These are phyloP conservation scores for Tulasnella sp. DNA, from an alignment of 768 basidiomycete species.

Conservation along the genomic window DNA sequence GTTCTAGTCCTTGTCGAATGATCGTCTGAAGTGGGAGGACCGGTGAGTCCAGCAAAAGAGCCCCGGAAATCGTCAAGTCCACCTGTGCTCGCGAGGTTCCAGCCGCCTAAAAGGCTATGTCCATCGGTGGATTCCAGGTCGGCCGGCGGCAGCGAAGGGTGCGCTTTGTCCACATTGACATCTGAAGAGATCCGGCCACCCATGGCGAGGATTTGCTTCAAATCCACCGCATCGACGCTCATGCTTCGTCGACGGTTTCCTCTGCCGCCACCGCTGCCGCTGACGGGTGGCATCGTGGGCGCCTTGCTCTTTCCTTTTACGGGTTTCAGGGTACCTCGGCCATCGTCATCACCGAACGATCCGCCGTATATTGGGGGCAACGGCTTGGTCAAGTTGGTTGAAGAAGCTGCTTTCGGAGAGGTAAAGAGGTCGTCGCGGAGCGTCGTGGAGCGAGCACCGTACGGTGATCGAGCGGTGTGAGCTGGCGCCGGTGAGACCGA, in stretches of 20 bases:
- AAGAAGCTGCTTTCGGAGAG: constrained; percentile 9
- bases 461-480: constrained; percentile 15
- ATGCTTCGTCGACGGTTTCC: constrained; percentile 58
- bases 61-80: constrained; percentile 16
- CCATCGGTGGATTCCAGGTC: not conserved
- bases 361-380: constrained; percentile 15
- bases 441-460: not conserved
- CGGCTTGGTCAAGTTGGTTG: constrained; percentile 6
- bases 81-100: constrained; percentile 2
- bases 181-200: not conserved
- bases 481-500: constrained; percentile 14
- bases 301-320: constrained; percentile 6
- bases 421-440: constrained; percentile 15
- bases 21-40: constrained; percentile 4
- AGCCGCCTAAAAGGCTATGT: not conserved
- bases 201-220: constrained; percentile 40
- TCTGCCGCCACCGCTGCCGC: not conserved
- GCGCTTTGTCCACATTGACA: not conserved
- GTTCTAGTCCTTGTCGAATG: not conserved
- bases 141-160: not conserved
- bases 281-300: constrained; percentile 31
- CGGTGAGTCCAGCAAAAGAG: constrained; percentile 15
- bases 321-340: not conserved
- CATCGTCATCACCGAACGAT: not conserved
- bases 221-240: constrained; percentile 65